These are phyloP conservation scores for Hemileia vastatrix DNA, from an alignment of 1,284 basidiomycete genomes.

Conservation along the genomic window DNA sequence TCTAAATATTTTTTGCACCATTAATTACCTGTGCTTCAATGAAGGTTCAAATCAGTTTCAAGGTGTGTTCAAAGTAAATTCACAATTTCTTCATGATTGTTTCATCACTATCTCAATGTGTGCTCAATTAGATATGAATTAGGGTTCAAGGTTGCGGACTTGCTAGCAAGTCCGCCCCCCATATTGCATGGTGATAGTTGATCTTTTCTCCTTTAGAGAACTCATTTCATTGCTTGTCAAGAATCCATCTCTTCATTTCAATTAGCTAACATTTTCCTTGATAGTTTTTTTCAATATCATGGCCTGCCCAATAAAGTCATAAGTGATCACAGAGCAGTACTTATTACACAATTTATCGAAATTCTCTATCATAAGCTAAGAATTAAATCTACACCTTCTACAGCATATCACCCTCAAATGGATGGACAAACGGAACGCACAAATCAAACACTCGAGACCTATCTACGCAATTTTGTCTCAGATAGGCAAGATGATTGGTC, in stretches of 20 bases:
- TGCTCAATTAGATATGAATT: no score
- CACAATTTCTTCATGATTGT: no score
- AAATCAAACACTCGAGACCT: constrained; percentile 21
- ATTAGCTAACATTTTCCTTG: not conserved
- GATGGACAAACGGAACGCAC: constrained; percentile 5
- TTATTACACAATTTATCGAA: constrained; percentile 4
- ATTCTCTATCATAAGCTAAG: no score
- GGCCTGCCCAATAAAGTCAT: constrained; percentile 1
- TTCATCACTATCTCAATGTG: no score
- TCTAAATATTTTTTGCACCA: no score
- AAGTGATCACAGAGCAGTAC: not conserved
- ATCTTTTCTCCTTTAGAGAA: not conserved
- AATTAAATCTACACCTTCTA: constrained; percentile 5
- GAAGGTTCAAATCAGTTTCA: no score
- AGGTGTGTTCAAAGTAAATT: no score
- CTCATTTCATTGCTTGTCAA: constrained; percentile 3
- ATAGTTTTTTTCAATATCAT: not conserved
- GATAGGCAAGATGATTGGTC: constrained; percentile 25
- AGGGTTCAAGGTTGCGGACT: no score
- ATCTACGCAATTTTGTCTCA: constrained; percentile 30
- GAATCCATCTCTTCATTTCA: not conserved
- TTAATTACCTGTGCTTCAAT: no score
- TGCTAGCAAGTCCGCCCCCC: no score
- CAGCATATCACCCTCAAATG: not conserved
- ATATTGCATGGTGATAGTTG: not conserved